Conservation (phyloP, 148 eudicot species). For the Amaranthus cruentus region DNA sequence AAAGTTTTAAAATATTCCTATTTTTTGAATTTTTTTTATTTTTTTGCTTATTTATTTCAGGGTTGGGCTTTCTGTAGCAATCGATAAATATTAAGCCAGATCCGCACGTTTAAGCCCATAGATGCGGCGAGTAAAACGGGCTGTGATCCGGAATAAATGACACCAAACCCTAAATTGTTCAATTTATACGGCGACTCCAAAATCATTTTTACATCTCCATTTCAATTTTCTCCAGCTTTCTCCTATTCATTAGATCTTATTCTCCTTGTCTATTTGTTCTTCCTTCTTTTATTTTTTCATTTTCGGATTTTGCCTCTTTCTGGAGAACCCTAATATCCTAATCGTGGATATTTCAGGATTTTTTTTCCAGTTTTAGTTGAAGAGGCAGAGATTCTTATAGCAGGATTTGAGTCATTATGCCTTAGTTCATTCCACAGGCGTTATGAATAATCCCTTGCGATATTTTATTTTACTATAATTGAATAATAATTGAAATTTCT, state of each 20-base stretch:
- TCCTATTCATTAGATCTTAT: no score
- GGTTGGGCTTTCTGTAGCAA: neutral
- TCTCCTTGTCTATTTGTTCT: no score
- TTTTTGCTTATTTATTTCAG: neutral
- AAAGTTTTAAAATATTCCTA: no score
- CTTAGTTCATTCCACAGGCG: constrained; percentile 13
- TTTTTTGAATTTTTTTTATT: no score
- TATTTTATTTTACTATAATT: neutral
- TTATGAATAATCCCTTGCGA: constrained; percentile 33
- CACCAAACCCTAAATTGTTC: constrained; percentile 4
- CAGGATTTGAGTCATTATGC: constrained; percentile 37
- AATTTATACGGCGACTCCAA: neutral
- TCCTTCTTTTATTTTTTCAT: neutral
- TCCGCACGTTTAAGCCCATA: no score
- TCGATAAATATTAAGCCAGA: no score
- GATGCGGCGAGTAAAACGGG: no score
- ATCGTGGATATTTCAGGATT: neutral
- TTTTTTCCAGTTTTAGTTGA: constrained; percentile 9
- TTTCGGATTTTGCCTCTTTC: constrained; percentile 14
- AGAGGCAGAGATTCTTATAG: constrained; percentile 24
- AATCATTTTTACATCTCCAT: no score
- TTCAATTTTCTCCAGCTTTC: no score
- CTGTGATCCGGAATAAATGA: no score
- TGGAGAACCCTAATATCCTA: constrained; percentile 25
- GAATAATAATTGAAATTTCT: no score